phyloP scores from a whole-genome alignment of 352 stramenopile species.

The Pelagophyceae sp. region DNA sequence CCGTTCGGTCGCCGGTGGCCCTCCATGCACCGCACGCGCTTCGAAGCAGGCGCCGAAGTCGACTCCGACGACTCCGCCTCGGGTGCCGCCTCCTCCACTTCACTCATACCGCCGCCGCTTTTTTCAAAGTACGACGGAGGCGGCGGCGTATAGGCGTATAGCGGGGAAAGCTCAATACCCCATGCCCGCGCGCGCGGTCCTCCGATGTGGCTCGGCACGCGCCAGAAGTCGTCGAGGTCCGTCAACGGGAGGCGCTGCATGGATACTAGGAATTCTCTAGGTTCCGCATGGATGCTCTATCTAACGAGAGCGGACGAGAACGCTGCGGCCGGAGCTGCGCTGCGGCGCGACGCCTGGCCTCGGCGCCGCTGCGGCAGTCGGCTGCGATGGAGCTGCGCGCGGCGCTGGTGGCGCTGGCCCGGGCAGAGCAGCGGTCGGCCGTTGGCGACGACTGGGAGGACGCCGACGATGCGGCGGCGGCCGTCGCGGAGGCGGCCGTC shows the following conservation, averaged over 20 bases:
- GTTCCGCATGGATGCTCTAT: too few relatives aligned
- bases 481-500: neutral
- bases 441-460: neutral
- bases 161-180: too few relatives aligned
- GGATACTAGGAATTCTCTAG: too few relatives aligned
- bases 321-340: too few relatives aligned
- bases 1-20: neutral
- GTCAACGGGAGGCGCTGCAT: too few relatives aligned
- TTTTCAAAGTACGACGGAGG: neutral
- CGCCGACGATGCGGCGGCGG: neutral
- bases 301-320: too few relatives aligned
- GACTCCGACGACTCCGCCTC: neutral
- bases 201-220: too few relatives aligned
- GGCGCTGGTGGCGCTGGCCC: neutral
- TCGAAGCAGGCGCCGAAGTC: neutral
- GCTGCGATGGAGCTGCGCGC: neutral
- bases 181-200: too few relatives aligned
- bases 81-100: neutral
- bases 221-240: too few relatives aligned
- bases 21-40: neutral
- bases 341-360: too few relatives aligned
- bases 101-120: neutral
- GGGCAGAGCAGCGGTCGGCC: neutral
- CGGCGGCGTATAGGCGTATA: too few relatives aligned
- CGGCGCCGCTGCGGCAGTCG: neutral